Evolutionary conservation across 192 early-diverging fungal species (phyloP), one percentile per base, ranked within the genome.

Genomic region (Backusella macrospora): DNA sequence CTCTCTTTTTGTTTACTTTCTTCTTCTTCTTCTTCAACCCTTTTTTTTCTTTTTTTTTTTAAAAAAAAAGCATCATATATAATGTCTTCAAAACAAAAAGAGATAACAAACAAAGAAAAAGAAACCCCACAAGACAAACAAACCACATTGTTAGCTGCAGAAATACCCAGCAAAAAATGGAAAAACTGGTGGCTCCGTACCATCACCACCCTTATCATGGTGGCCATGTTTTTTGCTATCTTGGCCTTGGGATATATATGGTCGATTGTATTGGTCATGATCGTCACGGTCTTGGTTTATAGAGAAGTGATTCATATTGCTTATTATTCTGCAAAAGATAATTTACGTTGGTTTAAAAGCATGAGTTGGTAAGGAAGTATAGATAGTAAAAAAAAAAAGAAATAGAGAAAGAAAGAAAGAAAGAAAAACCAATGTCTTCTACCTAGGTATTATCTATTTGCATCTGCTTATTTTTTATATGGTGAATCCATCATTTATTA

Each of bases 391-490:
- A 52, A 52, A 52, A 14, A 21, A 21, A 9, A 9, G 3, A 40
- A 29, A 8, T 14, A n/a, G n/a, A n/a, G n/a, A n/a, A n/a, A n/a
- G n/a, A n/a, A n/a, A n/a, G n/a, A n/a, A n/a, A n/a, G n/a, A n/a
- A 9, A 16, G 4, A 23, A 1, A 18, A 47, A 34, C 29, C 2
- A 34, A 34, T 34, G 2, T 34, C 47, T 48, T 12, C 23, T 34
- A n/a, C 37, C 0, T 80, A 89, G 86, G 86, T 97, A 96, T 83
- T 97, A 97, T 76, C 77, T 98, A 72, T 76, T 89, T 59, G 89
- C 90, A 42, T 93, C 94, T 39, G 92, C 95, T 76, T 99, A 96
- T 80, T 99, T 93, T 72, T 84, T 99, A 55, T 96, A 99, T 74
- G 97, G 97, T 38, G 94, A 96, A 81, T 93, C 92, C 70, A 84